Percentiles rank a stretch among this genome's conserved stretches.
These are phyloP conservation scores for Claviceps maximensis DNA, from an alignment of 2,329 filamentous ascomycete species.

Conservation along the genomic window DNA sequence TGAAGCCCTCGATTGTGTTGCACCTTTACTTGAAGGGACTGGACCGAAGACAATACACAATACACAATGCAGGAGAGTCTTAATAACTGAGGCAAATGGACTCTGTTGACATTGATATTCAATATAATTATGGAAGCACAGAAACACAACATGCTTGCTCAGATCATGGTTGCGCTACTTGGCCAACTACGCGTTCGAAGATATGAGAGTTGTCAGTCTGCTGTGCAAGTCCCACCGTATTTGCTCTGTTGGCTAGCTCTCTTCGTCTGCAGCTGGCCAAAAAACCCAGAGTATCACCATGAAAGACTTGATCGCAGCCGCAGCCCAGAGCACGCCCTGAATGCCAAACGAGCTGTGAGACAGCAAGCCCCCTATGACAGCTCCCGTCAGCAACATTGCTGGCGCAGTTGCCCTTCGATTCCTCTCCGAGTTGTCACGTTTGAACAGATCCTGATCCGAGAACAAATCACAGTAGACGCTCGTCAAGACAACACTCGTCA, in stretches of 20 bases:
- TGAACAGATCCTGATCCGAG: conserved; percentile 43
- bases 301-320: conserved; percentile 38
- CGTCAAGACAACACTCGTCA: conserved; percentile 69
- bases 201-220: too few relatives aligned
- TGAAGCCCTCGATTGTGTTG: too few relatives aligned
- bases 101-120: too few relatives aligned
- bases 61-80: too few relatives aligned
- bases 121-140: too few relatives aligned
- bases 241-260: conserved; percentile 9
- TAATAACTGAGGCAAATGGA: too few relatives aligned
- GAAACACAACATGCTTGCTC: too few relatives aligned
- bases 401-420: conserved; percentile 39
- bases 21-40: too few relatives aligned
- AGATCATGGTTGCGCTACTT: too few relatives aligned
- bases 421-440: conserved; percentile 31
- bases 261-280: conserved; percentile 38
- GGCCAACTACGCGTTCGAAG: too few relatives aligned
- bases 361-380: conserved; percentile 36
- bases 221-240: not conserved
- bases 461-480: conserved; percentile 74
- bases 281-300: conserved; percentile 46
- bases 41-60: too few relatives aligned
- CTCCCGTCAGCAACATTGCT: conserved; percentile 34
- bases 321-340: conserved; percentile 45
- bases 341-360: conserved; percentile 34